Evolutionary conservation across 768 basidiomycete species (phyloP).

Genomic region (Mycena filopes): DNA sequence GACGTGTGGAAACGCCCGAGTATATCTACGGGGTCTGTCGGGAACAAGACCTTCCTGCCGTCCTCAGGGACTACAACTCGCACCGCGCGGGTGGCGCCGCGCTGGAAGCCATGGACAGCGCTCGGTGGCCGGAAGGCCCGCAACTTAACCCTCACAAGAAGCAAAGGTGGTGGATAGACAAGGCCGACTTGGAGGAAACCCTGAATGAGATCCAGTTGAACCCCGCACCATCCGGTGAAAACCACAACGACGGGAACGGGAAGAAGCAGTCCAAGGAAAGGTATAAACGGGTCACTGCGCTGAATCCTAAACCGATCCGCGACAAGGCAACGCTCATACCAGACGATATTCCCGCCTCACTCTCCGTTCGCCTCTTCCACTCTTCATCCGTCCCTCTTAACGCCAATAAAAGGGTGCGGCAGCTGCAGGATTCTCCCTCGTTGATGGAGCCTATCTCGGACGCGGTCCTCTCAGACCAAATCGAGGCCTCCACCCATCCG

Average conservation of each 20-base stretch:
- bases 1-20: constrained; percentile 43
- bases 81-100: constrained; percentile 18
- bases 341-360: neutral
- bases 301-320: neutral
- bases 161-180: constrained; percentile 43
- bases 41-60: constrained; percentile 42
- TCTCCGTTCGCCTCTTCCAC: constrained; percentile 16
- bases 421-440: constrained; percentile 4
- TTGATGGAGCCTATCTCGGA: constrained; percentile 12
- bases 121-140: constrained; percentile 47
- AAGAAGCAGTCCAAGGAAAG: neutral
- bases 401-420: neutral
- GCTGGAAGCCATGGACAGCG: constrained; percentile 48
- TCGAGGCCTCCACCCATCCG: constrained; percentile 13
- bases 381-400: constrained; percentile 14
- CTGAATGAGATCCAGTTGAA: constrained; percentile 16
- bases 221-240: neutral
- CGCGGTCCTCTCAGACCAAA: constrained; percentile 13
- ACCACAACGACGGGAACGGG: constrained; percentile 1
- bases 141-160: constrained; percentile 23
- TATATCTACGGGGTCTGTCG: constrained; percentile 48
- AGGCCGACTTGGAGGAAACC: constrained; percentile 36
- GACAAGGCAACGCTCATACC: neutral
- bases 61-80: constrained; percentile 47
- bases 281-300: neutral